phyloP scores from a whole-genome alignment of 495 filamentous ascomycete species.

The Podospora sp. region DNA sequence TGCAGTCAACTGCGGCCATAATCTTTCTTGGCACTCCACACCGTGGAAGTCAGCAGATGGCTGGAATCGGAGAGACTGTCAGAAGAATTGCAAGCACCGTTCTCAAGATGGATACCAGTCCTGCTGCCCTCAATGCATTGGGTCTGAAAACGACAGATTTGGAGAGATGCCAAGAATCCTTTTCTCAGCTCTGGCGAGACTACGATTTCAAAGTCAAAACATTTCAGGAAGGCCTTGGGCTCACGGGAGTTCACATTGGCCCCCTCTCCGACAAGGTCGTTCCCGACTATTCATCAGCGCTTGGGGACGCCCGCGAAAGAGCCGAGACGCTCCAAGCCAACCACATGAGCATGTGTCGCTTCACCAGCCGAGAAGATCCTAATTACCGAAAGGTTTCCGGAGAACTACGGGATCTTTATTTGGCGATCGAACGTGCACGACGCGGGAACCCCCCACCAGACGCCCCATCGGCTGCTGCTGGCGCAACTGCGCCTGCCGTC shows the following conservation, averaged over 20 bases:
- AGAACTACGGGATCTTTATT: not conserved
- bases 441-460: not conserved
- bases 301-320: not conserved
- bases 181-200: conserved; percentile 22
- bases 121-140: conserved; percentile 18
- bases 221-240: conserved; percentile 24
- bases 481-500: not conserved
- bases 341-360: not conserved
- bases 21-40: conserved; percentile 49
- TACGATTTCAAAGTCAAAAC: conserved; percentile 30
- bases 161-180: conserved; percentile 24
- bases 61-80: conserved; percentile 15
- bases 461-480: not conserved
- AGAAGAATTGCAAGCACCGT: conserved; percentile 9
- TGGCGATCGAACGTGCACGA: no score
- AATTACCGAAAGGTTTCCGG: not conserved
- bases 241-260: conserved; percentile 21
- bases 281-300: not conserved
- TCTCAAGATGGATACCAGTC: conserved; percentile 16
- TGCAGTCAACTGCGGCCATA: conserved; percentile 37
- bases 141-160: conserved; percentile 20
- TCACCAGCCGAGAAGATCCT: not conserved
- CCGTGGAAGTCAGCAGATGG: conserved; percentile 31
- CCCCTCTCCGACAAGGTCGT: not conserved
- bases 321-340: not conserved